A percentile compares a stretch with the other conserved stretches of the same genome.
These are phyloP conservation scores for Escallonia rubra DNA, from an alignment of 129 eudicot genomes.

Conservation along the genomic window DNA sequence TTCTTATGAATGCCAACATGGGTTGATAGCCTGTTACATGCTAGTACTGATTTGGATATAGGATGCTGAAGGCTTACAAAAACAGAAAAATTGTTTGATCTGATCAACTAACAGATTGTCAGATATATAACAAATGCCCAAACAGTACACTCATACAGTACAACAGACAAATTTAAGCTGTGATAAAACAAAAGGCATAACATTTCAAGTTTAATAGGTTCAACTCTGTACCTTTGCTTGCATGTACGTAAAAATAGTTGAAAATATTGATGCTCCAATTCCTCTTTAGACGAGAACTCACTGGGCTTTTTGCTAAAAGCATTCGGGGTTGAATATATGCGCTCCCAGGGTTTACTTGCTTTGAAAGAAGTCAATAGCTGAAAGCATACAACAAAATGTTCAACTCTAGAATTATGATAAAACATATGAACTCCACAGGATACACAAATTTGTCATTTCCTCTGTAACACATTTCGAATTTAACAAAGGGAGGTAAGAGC, in stretches of 20 bases:
- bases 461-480: no score
- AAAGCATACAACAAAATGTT: background rate
- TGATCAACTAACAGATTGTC: no score
- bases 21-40: no score
- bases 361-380: conserved; percentile 53
- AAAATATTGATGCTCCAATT: conserved; percentile 55
- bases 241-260: conserved; percentile 35
- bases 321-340: conserved; percentile 27
- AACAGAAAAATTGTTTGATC: no score
- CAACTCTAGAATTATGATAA: background rate
- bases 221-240: conserved; percentile 45
- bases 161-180: background rate
- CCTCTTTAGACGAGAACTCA: conserved; percentile 27
- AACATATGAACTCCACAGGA: background rate
- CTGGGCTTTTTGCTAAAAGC: conserved; percentile 36
- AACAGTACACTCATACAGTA: no score
- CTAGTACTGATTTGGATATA: no score
- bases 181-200: background rate
- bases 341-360: conserved; percentile 59
- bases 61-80: no score
- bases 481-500: background rate
- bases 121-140: no score
- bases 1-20: no score
- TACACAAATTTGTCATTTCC: no score
- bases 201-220: background rate